phyloP scores from a whole-genome alignment of 306 rosid species.

The Dryas octopetala region DNA sequence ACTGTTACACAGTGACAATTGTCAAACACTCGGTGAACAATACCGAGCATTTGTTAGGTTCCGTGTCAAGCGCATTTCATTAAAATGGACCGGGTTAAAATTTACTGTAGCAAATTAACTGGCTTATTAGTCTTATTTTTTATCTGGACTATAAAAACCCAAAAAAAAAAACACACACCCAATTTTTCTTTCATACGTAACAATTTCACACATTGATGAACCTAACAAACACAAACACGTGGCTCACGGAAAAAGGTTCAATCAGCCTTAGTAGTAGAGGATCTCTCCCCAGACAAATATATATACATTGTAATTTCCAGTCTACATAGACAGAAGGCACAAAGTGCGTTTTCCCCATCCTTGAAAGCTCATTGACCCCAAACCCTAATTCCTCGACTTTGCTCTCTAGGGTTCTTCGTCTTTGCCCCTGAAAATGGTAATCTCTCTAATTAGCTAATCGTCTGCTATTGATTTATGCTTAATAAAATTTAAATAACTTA shows the following conservation, averaged over 20 bases:
- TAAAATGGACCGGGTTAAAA: too few species aligned
- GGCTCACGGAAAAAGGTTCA: background rate
- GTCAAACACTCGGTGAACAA: too few species aligned
- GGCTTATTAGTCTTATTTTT: too few species aligned
- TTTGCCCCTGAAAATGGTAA: slow-evolving; percentile 43
- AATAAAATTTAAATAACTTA: background rate
- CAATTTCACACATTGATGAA: too few species aligned
- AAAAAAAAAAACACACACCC: too few species aligned
- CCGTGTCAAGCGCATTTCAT: too few species aligned
- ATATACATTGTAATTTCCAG: background rate
- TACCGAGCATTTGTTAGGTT: too few species aligned
- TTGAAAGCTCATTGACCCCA: slow-evolving; percentile 15
- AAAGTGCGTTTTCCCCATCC: background rate
- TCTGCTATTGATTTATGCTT: slow-evolving; percentile 5
- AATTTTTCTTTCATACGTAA: too few species aligned
- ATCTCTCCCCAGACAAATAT: background rate
- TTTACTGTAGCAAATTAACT: too few species aligned
- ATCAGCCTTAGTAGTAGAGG: background rate
- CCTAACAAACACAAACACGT: background rate
- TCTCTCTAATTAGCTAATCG: background rate
- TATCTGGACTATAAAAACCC: too few species aligned
- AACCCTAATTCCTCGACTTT: slow-evolving; percentile 42
- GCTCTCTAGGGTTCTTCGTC: slow-evolving; percentile 10
- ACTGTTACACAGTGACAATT: too few species aligned
- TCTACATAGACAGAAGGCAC: background rate